Conservation (phyloP, 805 yeast genomes). For the Myxozyma neotropica region DNA sequence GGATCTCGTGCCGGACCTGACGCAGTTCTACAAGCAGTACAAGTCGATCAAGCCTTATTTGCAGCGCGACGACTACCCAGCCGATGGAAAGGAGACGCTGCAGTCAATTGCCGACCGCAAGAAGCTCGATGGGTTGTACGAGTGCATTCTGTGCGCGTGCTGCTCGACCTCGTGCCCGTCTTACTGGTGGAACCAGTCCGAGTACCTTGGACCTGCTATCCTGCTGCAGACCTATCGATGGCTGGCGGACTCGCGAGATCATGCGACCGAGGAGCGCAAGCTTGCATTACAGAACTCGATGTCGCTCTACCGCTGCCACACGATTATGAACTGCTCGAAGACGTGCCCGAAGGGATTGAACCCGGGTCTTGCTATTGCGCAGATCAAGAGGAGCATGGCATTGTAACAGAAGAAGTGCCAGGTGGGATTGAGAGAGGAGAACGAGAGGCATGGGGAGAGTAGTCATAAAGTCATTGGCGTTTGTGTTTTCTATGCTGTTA, state of each 20-base stretch:
- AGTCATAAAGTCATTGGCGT: too few relatives aligned
- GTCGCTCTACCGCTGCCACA: conserved; percentile 92
- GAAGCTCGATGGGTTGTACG: conserved; percentile 95
- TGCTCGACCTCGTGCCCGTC: conserved; percentile 99
- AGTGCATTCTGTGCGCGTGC: conserved; percentile 97
- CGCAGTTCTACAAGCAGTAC: conserved; percentile 97
- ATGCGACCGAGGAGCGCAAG: conserved; percentile 78
- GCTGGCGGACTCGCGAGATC: conserved; percentile 96
- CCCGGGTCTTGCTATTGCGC: conserved; percentile 97
- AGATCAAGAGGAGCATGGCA: conserved; percentile 91
- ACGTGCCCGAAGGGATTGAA: conserved; percentile 99
- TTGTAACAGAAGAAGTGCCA: too few relatives aligned
- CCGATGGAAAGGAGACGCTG: conserved; percentile 88
- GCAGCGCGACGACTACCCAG: conserved; percentile 78
- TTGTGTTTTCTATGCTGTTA: too few relatives aligned
- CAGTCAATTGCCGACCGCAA: conserved; percentile 92
- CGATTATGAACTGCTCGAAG: conserved; percentile 97
- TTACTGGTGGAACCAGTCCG: conserved; percentile 99
- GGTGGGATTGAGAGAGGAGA: too few relatives aligned
- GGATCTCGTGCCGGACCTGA: conserved; percentile 96
- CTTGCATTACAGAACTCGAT: conserved; percentile 93
- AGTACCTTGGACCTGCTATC: conserved; percentile 98
- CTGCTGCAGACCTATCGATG: conserved; percentile 99
- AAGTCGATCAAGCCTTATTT: conserved; percentile 96
- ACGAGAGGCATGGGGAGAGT: too few relatives aligned